These are phyloP conservation scores for Hypericum androsaemum DNA, from an alignment of 345 rosid species.

Conservation along the genomic window DNA sequence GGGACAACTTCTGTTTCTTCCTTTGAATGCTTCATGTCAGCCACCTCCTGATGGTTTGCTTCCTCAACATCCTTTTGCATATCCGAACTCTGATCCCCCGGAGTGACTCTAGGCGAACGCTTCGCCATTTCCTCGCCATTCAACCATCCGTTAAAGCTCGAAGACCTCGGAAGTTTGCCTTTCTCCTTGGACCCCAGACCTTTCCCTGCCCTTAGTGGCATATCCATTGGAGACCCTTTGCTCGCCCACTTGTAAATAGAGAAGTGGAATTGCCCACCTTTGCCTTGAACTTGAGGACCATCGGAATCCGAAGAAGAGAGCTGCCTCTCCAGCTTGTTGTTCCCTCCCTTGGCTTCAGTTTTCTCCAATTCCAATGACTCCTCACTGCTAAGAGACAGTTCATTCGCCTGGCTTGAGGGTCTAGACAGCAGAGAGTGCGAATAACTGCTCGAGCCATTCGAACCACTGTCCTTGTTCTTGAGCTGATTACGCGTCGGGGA, in stretches of 20 bases:
- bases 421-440: slow-evolving; percentile 37
- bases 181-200: slow-evolving; percentile 32
- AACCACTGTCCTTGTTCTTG: slow-evolving; percentile 31
- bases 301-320: slow-evolving; percentile 11
- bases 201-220: slow-evolving; percentile 34
- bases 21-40: neutral
- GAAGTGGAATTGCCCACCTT: slow-evolving; percentile 53
- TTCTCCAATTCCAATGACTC: slow-evolving; percentile 16
- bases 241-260: slow-evolving; percentile 92
- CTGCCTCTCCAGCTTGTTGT: slow-evolving; percentile 11
- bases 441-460: slow-evolving; percentile 18
- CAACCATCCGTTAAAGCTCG: slow-evolving; percentile 21
- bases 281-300: slow-evolving; percentile 16
- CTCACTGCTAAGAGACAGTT: slow-evolving; percentile 17
- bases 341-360: slow-evolving; percentile 20
- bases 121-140: slow-evolving; percentile 13
- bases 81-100: slow-evolving; percentile 8
- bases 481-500: slow-evolving; percentile 25
- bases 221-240: slow-evolving; percentile 44
- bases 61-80: slow-evolving; percentile 12
- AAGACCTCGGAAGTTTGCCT: slow-evolving; percentile 27
- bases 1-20: too few relatives aligned
- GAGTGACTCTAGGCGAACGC: slow-evolving; percentile 10
- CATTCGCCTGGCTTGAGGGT: slow-evolving; percentile 31
- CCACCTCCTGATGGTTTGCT: too few relatives aligned